phyloP scores from a whole-genome alignment of 2,329 filamentous ascomycete genomes.

The Beauveria scarabaeidicola region DNA sequence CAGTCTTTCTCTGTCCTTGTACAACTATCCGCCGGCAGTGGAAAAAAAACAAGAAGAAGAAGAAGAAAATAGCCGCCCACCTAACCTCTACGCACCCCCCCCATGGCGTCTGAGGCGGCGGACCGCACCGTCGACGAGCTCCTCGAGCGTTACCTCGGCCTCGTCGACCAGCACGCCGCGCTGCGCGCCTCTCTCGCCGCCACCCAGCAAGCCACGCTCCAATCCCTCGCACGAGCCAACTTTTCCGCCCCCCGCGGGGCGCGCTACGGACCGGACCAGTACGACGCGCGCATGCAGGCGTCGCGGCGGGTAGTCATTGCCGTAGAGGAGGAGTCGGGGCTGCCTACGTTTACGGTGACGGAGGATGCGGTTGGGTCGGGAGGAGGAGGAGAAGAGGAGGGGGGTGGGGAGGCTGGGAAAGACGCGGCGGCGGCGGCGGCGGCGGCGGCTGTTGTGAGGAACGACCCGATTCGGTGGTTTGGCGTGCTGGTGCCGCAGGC shows the following conservation, averaged over 20 bases:
- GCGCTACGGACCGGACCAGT: constrained; percentile 61
- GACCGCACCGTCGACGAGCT: constrained; percentile 48
- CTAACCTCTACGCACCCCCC: neutral
- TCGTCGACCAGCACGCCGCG: constrained; percentile 58
- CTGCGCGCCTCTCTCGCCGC: constrained; percentile 46
- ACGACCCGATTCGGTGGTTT: constrained; percentile 56
- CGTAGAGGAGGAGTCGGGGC: neutral
- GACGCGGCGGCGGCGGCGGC: neutral
- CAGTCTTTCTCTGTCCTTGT: too few species aligned
- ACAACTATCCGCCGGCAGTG: too few species aligned
- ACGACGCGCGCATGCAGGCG: constrained; percentile 66
- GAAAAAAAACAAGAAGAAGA: neutral
- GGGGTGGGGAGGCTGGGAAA: constrained; percentile 12
- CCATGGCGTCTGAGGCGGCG: neutral
- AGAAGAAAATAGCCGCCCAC: neutral
- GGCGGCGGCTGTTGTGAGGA: constrained; percentile 15
- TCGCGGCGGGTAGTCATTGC: constrained; percentile 31
- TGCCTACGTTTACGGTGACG: constrained; percentile 16
- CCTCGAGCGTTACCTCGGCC: constrained; percentile 54
- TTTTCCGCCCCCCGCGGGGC: constrained; percentile 56
- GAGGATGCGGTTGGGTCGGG: neutral
- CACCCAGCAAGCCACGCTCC: constrained; percentile 48
- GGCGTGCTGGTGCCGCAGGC: constrained; percentile 44
- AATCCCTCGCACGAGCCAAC: constrained; percentile 64
- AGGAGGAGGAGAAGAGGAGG: constrained; percentile 12